Percentiles rank a stretch among this genome's conserved stretches.
phyloP scores from a whole-genome alignment of 495 filamentous ascomycete genomes.

The Neurospora sp. region DNA sequence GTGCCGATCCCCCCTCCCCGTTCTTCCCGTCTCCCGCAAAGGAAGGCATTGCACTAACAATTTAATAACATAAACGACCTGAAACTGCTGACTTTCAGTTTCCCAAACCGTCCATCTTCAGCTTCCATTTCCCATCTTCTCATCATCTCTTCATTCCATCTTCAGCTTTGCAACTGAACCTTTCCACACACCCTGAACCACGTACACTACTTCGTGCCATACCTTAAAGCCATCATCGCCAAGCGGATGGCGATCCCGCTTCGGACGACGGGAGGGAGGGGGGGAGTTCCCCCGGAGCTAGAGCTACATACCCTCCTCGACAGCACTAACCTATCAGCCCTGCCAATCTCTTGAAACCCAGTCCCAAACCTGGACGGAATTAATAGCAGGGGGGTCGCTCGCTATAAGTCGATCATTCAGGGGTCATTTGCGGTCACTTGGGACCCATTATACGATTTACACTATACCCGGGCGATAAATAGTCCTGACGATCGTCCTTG shows the following conservation, averaged over 20 bases:
- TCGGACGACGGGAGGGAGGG: neutral
- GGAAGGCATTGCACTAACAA: neutral
- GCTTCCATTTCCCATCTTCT: neutral
- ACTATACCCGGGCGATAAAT: conserved; percentile 1
- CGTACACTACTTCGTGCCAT: neutral
- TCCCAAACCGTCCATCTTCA: neutral
- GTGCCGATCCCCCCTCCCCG: neutral
- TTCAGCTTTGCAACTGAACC: neutral
- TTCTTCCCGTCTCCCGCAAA: neutral
- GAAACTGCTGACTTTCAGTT: neutral
- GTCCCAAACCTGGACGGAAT: neutral
- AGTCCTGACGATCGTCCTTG: neutral
- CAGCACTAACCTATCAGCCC: neutral
- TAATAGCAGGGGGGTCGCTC: neutral
- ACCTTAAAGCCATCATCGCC: neutral
- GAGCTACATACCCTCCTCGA: neutral
- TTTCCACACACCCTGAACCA: neutral
- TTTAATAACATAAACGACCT: neutral
- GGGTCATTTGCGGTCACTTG: neutral
- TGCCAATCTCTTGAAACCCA: neutral
- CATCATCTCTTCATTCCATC: neutral
- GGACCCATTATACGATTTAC: neutral
- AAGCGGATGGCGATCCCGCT: neutral
- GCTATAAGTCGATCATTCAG: neutral
- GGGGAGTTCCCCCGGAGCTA: neutral